phyloP scores from a whole-genome alignment of 345 rosid species.

The Citrus sp. region DNA sequence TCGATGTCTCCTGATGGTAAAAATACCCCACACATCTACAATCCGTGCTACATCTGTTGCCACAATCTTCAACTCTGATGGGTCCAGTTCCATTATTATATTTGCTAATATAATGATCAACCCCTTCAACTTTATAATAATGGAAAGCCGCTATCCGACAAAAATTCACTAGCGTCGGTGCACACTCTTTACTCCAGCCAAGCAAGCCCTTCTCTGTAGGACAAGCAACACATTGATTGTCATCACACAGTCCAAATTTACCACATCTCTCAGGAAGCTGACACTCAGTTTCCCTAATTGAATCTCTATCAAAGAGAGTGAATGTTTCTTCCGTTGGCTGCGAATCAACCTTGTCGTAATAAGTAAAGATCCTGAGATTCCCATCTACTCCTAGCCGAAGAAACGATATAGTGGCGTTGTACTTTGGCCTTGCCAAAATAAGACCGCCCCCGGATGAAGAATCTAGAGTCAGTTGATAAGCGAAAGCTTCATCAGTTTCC shows the following conservation, averaged over 20 bases:
- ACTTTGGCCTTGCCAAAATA: slow-evolving; percentile 24
- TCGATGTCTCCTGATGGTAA: slow-evolving; percentile 21
- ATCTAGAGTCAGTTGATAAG: slow-evolving; percentile 19
- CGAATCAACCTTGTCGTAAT: slow-evolving; percentile 26
- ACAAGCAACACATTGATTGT: slow-evolving; percentile 28
- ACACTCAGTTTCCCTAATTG: slow-evolving; percentile 25
- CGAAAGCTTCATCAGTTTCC: slow-evolving; percentile 13
- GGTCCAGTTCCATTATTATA: slow-evolving; percentile 40
- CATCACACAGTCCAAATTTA: slow-evolving; percentile 28
- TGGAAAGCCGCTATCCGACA: slow-evolving; percentile 19
- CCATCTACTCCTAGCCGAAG: slow-evolving; percentile 51
- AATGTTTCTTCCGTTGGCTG: slow-evolving; percentile 35
- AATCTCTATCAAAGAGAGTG: slow-evolving; percentile 22
- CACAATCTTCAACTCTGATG: slow-evolving; percentile 18
- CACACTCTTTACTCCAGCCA: slow-evolving; percentile 50
- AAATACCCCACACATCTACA: slow-evolving; percentile 26
- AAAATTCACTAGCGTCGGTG: slow-evolving; percentile 12
- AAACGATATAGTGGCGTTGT: slow-evolving; percentile 37
- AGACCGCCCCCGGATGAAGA: background rate
- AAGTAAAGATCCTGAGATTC: slow-evolving; percentile 42
- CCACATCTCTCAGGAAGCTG: slow-evolving; percentile 36
- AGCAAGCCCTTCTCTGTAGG: slow-evolving; percentile 22
- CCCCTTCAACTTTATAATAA: slow-evolving; percentile 47
- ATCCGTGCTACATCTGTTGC: slow-evolving; percentile 20
- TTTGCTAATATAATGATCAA: slow-evolving; percentile 46